Evolutionary conservation across 192 early-diverging fungal species (phyloP).

Genomic region (Rhizophagus prolifer): DNA sequence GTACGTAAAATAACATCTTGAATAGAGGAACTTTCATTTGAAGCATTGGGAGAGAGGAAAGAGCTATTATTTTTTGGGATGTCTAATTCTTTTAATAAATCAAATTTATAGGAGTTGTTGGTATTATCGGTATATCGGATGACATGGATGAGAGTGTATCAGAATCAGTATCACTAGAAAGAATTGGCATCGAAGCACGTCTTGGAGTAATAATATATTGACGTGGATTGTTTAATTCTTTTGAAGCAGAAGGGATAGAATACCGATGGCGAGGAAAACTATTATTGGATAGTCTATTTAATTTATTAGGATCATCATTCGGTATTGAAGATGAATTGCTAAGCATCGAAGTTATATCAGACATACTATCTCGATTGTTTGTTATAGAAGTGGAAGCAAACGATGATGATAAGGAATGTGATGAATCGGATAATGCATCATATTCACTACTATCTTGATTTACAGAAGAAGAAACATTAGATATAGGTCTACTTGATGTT

Average conservation of each 20-base stretch:
- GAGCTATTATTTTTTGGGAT: background rate
- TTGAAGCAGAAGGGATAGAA: slow-evolving; percentile 10
- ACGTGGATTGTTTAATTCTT: background rate
- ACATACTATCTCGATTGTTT: slow-evolving; percentile 12
- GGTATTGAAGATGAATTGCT: slow-evolving; percentile 1
- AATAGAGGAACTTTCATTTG: background rate
- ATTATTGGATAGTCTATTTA: background rate
- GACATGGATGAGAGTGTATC: no score
- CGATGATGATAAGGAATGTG: slow-evolving; percentile 3
- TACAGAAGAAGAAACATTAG: slow-evolving; percentile 5
- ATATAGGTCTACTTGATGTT: background rate
- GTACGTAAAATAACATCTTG: background rate
- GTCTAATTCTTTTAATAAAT: background rate
- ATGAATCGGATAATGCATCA: slow-evolving; percentile 22
- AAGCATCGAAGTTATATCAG: slow-evolving; percentile 3
- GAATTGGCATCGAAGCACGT: slow-evolving; percentile 19
- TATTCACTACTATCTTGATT: background rate
- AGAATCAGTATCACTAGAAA: background rate
- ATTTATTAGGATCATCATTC: background rate
- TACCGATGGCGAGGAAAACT: background rate
- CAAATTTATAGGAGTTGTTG: no score
- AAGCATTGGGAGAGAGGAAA: background rate
- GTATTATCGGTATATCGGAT: background rate
- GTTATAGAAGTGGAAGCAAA: background rate
- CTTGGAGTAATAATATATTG: background rate